Evolutionary conservation across 768 basidiomycete species (phyloP), one percentile per base, ranked within the genome.

Genomic region (Suillus plorans): DNA sequence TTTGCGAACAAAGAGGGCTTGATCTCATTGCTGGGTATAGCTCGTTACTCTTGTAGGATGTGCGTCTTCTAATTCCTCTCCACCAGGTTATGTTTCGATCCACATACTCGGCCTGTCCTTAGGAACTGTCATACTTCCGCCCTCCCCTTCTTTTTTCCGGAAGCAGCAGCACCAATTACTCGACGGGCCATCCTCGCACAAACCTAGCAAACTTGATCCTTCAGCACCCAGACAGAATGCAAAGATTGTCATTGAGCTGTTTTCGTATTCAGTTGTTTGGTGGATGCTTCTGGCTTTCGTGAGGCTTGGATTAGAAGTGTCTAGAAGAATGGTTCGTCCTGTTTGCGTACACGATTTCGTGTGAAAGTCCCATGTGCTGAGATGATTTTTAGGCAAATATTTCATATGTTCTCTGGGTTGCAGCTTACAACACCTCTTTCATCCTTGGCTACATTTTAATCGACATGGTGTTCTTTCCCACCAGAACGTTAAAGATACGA

Each of bases 1-100:
- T 87, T 85, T 41, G 84, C 86, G 22, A 99, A 99, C 80, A 97
- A 97, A 72, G 97, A 99, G 74, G 97, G 97, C 0, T 72, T 99
- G 25, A 81, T 90, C 39, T 95, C 92, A 1, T 81, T 97, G 22
- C 75, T 85, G 62, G 94, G 92, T 90, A 62, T 63, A 77, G 61
- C 5, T 34, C 25, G 13, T 34, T 12, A 20, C 18, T 64, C 31
- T 18, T 28, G n/a, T 41, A 25, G 9, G 42, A 22, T 60, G 25
- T 62, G 8, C 31, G 20, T 18, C 31, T 25, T 13, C 45, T 28
- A 18, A 25, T 47, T 13, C 5, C 22, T 61, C 28, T 47, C 31
- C 16, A 59, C 61, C 68, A 89, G 97, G 97, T 5, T 99, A 99
- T 76, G 82, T 98, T 20, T 84, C 96, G 0, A 88, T 99, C 67